Conservation (phyloP, 805 yeast species). For the Wickerhamomyces sydowiorum region DNA sequence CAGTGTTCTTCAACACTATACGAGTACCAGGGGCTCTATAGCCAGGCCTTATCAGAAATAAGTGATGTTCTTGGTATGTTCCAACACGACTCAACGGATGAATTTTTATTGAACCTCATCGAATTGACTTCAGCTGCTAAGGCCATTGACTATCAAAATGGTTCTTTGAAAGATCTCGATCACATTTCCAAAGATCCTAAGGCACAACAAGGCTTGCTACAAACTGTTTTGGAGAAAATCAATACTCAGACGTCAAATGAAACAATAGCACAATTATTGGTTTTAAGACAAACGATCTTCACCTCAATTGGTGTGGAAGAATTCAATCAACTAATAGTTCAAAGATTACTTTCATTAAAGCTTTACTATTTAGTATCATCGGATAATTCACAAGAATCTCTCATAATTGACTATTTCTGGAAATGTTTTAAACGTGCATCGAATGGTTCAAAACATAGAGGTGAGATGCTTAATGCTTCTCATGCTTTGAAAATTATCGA, state of each 20-base stretch:
- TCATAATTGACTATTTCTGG: conserved; percentile 31
- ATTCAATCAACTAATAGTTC: conserved; percentile 17
- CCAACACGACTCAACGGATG: not conserved
- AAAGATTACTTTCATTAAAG: conserved; percentile 23
- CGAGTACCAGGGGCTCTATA: not conserved
- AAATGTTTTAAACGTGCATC: conserved; percentile 36
- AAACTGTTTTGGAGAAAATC: conserved; percentile 1
- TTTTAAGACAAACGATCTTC: not conserved
- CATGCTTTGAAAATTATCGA: conserved; percentile 19
- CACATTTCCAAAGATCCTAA: conserved; percentile 1
- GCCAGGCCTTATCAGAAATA: not conserved
- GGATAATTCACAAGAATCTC: conserved; percentile 4
- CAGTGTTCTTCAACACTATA: not conserved
- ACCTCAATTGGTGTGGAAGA: not conserved
- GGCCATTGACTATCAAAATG: not conserved
- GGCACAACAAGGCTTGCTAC: conserved; percentile 4
- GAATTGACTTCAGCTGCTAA: not conserved
- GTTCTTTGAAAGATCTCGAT: conserved; percentile 5
- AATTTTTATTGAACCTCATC: not conserved
- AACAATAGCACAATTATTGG: not conserved
- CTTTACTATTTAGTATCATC: conserved; percentile 21
- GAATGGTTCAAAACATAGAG: conserved; percentile 32
- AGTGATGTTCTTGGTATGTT: not conserved
- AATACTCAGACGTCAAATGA: conserved; percentile 2
- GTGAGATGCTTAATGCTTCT: conserved; percentile 33